These are phyloP conservation scores for Penstemon davidsonii DNA, from an alignment of 257 asterid species.

Conservation along the genomic window DNA sequence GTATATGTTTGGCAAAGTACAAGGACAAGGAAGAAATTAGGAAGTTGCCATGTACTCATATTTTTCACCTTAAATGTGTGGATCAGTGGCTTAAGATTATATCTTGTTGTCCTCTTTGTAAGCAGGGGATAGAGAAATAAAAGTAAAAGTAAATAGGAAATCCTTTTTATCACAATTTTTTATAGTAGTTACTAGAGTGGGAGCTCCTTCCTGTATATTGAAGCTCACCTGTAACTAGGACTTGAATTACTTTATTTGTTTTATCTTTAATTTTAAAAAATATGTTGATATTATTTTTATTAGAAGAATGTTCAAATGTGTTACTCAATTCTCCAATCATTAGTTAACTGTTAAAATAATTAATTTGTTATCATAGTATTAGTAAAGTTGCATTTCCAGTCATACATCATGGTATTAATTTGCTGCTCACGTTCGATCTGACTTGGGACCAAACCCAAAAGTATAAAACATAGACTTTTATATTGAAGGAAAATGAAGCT, in stretches of 20 bases:
- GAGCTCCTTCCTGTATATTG: conserved; percentile 33
- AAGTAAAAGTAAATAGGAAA: background rate
- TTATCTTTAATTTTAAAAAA: too few species aligned
- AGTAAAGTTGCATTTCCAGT: too few species aligned
- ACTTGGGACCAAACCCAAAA: too few species aligned
- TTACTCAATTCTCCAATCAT: too few species aligned
- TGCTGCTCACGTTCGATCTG: too few species aligned
- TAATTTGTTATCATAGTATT: too few species aligned
- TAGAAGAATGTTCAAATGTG: too few species aligned
- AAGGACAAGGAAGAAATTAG: conserved; percentile 85
- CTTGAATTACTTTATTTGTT: background rate
- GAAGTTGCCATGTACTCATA: conserved; percentile 75
- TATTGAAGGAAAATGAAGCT: too few species aligned
- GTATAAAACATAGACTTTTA: too few species aligned
- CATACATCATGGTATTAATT: too few species aligned
- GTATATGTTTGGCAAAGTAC: conserved; percentile 83
- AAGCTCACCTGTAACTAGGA: conserved; percentile 40
- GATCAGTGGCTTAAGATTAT: conserved; percentile 93
- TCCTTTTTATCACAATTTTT: background rate
- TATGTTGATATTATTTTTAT: too few species aligned
- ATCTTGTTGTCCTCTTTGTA: conserved; percentile 71
- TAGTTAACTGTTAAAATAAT: too few species aligned
- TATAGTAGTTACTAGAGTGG: conserved; percentile 34
- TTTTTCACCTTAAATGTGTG: conserved; percentile 82
- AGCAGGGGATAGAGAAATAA: conserved; percentile 32